A percentile compares a stretch with the other conserved stretches of the same genome.
Conservation (phyloP, 2,329 filamentous ascomycete genomes). For the Fusarium albidum region DNA sequence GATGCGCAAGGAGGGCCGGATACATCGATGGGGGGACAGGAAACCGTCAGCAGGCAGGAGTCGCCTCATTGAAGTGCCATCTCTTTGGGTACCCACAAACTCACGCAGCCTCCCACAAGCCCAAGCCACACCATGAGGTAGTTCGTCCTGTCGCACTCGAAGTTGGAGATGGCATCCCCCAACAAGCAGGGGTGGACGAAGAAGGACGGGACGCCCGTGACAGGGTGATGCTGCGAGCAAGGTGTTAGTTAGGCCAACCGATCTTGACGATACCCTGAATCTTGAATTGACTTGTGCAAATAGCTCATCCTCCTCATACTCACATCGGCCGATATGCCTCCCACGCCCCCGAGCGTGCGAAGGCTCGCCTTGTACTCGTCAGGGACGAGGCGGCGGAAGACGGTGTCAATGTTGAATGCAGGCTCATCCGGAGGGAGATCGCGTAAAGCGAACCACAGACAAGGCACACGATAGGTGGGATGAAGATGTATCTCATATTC, state of each 20-base stretch:
- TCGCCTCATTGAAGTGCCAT: slow-evolving; percentile 58
- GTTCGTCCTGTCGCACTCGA: slow-evolving; percentile 67
- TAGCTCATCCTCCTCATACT: slow-evolving; percentile 51
- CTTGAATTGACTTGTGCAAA: slow-evolving; percentile 42
- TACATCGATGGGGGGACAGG: slow-evolving; percentile 27
- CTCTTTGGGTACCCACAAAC: slow-evolving; percentile 78
- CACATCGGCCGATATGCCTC: slow-evolving; percentile 80
- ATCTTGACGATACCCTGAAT: slow-evolving; percentile 41
- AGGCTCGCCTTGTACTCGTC: slow-evolving; percentile 69
- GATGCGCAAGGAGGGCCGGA: slow-evolving; percentile 27
- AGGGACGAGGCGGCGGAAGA: slow-evolving; percentile 77
- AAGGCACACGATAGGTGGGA: slow-evolving; percentile 77
- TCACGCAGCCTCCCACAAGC: slow-evolving; percentile 82
- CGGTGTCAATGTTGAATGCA: slow-evolving; percentile 70
- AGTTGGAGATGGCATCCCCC: slow-evolving; percentile 77
- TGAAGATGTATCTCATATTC: slow-evolving; percentile 80
- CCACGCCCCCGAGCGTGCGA: slow-evolving; percentile 68
- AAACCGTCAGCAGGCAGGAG: slow-evolving; percentile 13
- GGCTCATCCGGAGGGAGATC: slow-evolving; percentile 63
- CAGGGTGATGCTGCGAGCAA: slow-evolving; percentile 76
- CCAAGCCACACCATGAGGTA: slow-evolving; percentile 93
- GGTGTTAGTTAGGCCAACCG: slow-evolving; percentile 50
- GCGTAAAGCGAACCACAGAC: slow-evolving; percentile 77
- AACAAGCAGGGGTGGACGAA: slow-evolving; percentile 95
- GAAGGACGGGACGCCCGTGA: slow-evolving; percentile 79